A percentile compares a stretch with the other conserved stretches of the same genome.
These are phyloP conservation scores for Ophiostoma ulmi DNA, from an alignment of 2,329 filamentous ascomycete species.

Conservation along the genomic window DNA sequence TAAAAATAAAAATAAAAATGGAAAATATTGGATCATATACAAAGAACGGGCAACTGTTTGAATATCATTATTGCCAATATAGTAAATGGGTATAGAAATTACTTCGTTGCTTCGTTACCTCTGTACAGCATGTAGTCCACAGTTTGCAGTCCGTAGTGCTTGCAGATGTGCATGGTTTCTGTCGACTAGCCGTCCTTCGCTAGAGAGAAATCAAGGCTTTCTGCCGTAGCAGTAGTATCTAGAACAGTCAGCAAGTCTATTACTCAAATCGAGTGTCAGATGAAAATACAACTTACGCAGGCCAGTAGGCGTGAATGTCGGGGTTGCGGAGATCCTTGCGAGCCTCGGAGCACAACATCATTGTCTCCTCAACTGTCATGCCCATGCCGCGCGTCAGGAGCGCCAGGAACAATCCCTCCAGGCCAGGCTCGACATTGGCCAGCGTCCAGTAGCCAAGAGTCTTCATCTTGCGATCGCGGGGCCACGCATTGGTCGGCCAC, in stretches of 20 bases:
- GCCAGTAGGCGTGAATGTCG: constrained; percentile 32
- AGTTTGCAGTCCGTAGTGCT: not conserved
- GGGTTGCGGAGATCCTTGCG: constrained; percentile 29
- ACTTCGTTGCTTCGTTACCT: not conserved
- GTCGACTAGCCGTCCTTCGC: not conserved
- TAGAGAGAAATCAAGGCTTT: not conserved
- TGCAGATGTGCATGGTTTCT: not conserved
- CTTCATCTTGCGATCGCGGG: constrained; percentile 32
- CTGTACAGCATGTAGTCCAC: not conserved
- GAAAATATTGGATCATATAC: not conserved
- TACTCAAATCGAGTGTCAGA: not conserved
- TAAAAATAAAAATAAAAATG: not conserved
- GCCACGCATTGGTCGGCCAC: constrained; percentile 34
- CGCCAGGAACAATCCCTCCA: constrained; percentile 33
- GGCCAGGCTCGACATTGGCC: constrained; percentile 31
- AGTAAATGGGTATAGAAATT: not conserved
- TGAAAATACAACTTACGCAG: constrained; percentile 23
- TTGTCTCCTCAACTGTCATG: constrained; percentile 31
- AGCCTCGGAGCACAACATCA: constrained; percentile 27
- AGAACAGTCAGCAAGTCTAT: not conserved
- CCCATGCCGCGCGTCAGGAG: constrained; percentile 32
- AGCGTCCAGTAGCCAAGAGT: constrained; percentile 31
- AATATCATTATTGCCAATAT: not conserved
- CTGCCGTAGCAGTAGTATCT: constrained; percentile 16
- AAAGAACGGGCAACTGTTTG: not conserved